A percentile compares a stretch with the other conserved stretches of the same genome.
These are phyloP conservation scores for Alternaria incomplexa DNA, from an alignment of 2,329 filamentous ascomycete species.

Conservation along the genomic window DNA sequence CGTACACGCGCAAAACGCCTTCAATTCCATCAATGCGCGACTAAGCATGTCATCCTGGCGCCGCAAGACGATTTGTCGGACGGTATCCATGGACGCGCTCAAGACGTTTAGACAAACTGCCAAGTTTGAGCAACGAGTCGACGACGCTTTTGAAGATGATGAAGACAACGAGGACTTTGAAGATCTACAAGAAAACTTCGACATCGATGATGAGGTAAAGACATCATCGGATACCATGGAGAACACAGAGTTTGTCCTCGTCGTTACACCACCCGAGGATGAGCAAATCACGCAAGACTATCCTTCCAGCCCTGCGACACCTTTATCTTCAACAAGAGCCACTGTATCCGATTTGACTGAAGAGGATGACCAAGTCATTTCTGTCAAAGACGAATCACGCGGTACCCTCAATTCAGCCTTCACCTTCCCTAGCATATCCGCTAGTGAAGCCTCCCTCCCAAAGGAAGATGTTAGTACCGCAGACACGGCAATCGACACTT, in stretches of 20 bases:
- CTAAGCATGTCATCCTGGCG: background rate
- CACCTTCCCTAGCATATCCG: background rate
- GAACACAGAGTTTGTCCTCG: background rate
- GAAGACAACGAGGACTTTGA: background rate
- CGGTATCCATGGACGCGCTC: constrained; percentile 12
- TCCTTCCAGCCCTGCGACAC: background rate
- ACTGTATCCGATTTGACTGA: background rate
- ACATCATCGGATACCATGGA: background rate
- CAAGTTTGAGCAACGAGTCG: background rate
- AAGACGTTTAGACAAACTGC: background rate
- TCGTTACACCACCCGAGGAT: background rate
- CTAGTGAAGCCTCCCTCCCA: background rate
- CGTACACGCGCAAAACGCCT: background rate
- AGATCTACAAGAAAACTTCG: background rate
- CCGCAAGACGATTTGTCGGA: background rate
- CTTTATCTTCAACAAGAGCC: background rate
- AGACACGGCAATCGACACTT: background rate
- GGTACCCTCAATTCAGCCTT: background rate
- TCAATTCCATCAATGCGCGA: background rate
- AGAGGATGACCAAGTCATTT: background rate
- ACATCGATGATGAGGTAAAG: background rate
- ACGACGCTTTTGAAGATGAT: background rate
- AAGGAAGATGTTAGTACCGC: background rate
- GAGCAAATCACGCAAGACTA: background rate
- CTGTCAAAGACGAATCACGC: background rate